Evolutionary conservation across 2,329 filamentous ascomycete species (phyloP).

Genomic region (Diaporthe destruens): DNA sequence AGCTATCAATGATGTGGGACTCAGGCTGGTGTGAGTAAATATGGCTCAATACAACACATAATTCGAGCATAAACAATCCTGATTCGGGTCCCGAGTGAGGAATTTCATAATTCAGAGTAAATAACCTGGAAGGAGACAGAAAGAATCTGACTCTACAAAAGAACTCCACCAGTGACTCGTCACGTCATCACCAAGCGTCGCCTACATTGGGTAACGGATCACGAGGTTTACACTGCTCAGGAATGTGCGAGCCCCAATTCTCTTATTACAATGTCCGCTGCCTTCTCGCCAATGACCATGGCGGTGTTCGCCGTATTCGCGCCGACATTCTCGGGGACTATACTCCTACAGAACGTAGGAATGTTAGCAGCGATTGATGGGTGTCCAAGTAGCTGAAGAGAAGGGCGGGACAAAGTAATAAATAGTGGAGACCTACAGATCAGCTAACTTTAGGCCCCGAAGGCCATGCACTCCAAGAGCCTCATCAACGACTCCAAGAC

Average conservation of each 20-base stretch:
- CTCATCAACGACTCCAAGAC: slow-evolving; percentile 58
- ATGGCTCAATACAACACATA: no score
- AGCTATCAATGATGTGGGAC: no score
- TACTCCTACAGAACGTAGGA: slow-evolving; percentile 42
- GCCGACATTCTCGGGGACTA: slow-evolving; percentile 55
- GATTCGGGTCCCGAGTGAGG: no score
- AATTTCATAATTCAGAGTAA: no score
- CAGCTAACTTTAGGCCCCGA: slow-evolving; percentile 55
- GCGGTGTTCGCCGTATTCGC: slow-evolving; percentile 59
- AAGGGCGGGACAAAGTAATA: neutral
- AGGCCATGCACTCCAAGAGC: slow-evolving; percentile 58
- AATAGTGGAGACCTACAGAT: slow-evolving; percentile 44
- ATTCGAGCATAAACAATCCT: no score
- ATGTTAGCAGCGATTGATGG: neutral
- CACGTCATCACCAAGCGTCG: no score
- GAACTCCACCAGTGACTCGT: no score
- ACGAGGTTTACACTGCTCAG: neutral
- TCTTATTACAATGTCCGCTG: slow-evolving; percentile 50
- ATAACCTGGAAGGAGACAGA: no score
- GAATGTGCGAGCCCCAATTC: slow-evolving; percentile 20
- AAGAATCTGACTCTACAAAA: no score
- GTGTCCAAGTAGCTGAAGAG: neutral
- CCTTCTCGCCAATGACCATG: slow-evolving; percentile 59
- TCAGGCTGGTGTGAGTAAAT: no score
- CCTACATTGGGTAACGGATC: neutral